Conservation (phyloP, 148 eudicot genomes). For the Selenicereus undatus region DNA sequence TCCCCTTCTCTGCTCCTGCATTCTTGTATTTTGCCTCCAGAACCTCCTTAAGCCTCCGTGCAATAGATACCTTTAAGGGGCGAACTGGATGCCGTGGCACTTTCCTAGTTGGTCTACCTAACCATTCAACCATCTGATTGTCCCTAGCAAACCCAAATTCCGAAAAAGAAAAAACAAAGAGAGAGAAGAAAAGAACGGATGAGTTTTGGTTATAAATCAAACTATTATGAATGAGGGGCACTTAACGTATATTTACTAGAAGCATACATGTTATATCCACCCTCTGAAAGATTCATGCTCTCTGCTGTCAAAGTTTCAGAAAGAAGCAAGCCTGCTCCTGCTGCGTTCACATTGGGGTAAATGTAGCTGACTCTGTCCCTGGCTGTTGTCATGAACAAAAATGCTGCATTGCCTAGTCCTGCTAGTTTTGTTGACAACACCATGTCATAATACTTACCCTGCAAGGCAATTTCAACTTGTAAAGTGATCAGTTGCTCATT, state of each 20-base stretch:
- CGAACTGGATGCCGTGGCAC: slow-evolving; percentile 58
- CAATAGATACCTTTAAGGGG: slow-evolving; percentile 70
- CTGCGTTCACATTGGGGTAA: slow-evolving; percentile 85
- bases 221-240: not conserved
- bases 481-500: not conserved
- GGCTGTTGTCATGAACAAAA: slow-evolving; percentile 85
- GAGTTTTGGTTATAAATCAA: not conserved
- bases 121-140: slow-evolving; percentile 78
- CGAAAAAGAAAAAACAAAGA: too few species aligned
- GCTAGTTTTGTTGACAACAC: slow-evolving; percentile 83
- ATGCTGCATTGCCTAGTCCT: slow-evolving; percentile 87
- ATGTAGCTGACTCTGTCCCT: slow-evolving; percentile 81
- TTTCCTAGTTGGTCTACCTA: slow-evolving; percentile 58
- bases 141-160: slow-evolving; percentile 42
- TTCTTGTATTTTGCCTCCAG: slow-evolving; percentile 67
- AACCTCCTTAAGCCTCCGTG: slow-evolving; percentile 67
- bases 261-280: slow-evolving; percentile 74
- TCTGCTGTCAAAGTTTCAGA: slow-evolving; percentile 69
- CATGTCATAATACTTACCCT: slow-evolving; percentile 89
- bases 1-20: slow-evolving; percentile 76
- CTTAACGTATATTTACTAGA: not conserved
- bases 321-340: slow-evolving; percentile 81
- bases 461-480: slow-evolving; percentile 22
- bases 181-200: not conserved
- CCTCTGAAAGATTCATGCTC: slow-evolving; percentile 67